A percentile compares a stretch with the other conserved stretches of the same genome.
These are phyloP conservation scores for Alternaria longipes DNA, from an alignment of 2,329 filamentous ascomycete genomes.

Conservation along the genomic window DNA sequence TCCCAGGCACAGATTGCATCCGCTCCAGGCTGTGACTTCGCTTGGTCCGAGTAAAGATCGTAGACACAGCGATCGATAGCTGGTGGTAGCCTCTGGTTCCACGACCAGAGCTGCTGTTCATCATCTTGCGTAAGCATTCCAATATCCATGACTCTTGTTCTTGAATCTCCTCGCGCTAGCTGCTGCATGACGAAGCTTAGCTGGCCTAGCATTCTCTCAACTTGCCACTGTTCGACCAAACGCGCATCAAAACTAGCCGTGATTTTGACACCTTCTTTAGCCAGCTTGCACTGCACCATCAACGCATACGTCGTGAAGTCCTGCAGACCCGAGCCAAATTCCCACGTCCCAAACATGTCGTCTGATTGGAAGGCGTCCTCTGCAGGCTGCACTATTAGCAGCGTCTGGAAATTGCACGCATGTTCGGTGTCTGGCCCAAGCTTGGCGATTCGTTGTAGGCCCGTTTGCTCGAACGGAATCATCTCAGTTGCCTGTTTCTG, in stretches of 20 bases:
- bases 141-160: not conserved
- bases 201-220: too few relatives aligned
- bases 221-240: too few relatives aligned
- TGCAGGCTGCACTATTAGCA: conserved; percentile 60
- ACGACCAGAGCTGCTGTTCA: not conserved
- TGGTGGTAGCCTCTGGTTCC: not conserved
- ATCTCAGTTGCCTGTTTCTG: conserved; percentile 28
- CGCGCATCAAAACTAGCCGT: too few relatives aligned
- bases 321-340: too few relatives aligned
- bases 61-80: conserved; percentile 20
- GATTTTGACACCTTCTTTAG: too few relatives aligned
- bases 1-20: conserved; percentile 32
- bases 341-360: too few relatives aligned
- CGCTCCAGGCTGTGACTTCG: conserved; percentile 18
- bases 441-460: conserved; percentile 41
- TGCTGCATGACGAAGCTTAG: not conserved
- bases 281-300: too few relatives aligned
- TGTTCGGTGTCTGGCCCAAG: not conserved
- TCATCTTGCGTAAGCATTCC: not conserved
- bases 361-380: not conserved
- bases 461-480: conserved; percentile 45
- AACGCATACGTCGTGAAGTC: too few relatives aligned
- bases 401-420: conserved; percentile 57
- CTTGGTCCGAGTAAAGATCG: conserved; percentile 17
- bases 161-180: not conserved